Base-by-base conservation (phyloP, 768 basidiomycete genomes). In the Phaffia australis region DNA sequence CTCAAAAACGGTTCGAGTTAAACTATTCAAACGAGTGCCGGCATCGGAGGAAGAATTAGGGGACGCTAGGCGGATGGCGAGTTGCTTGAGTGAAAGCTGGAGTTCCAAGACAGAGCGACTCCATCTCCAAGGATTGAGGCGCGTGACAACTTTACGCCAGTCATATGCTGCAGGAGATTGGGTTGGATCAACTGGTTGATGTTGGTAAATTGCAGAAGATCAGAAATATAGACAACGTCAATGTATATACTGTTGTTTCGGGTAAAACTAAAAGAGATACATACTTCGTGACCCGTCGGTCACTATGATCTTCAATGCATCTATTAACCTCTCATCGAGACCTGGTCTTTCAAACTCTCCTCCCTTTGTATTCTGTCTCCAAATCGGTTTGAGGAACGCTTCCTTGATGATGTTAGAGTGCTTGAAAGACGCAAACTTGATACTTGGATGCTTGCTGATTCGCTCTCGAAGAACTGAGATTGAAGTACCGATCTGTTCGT, bases 1-100 rank as follows among this genome's bases (percentile, higher is more conserved):
- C 56, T 69, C 67, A 35, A 63, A 69, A 2, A 63, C 63, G 23
- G 67, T 52, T 63, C 63, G 21, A 15, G 63, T 63, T 25, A 69
- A 23, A 25, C 59, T 63, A 2, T 48, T 25, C 32, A 69, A 52
- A 5, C 58, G 67, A 16, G 56, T 48, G n/a, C 59, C 56, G 11
- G 67, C 67, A 16, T 64, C 62, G 18, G 54, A 47, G 21, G 51
- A 52, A 18, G 60, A 56, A 49, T 42, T 51, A 23, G 51, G 56
- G 29, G 19, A 25, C 16, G 59, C 47, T 5, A 49, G 25, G 14
- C 55, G 15, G 59, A 67, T 47, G 11, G 67, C 52, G 15, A 63
- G 66, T 32, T 63, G 66, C 29, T 62, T 68, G 52, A 61, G 54
- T 4, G 61, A 50, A 16, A 57, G 61, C n/a, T 58, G 56, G 4